Conservation (phyloP, 805 yeast genomes). For the Jamesozyma jinghongensis region DNA sequence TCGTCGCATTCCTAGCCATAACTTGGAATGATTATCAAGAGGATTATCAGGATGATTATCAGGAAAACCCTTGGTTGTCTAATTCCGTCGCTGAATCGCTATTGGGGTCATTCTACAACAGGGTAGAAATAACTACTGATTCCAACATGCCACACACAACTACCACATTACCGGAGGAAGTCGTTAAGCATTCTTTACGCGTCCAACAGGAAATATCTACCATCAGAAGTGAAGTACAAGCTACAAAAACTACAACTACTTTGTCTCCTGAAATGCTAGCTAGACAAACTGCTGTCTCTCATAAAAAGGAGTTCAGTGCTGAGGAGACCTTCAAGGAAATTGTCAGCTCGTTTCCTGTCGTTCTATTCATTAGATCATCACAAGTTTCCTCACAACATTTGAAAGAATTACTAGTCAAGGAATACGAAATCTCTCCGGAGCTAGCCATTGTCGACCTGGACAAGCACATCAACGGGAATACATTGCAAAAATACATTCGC, state of each 20-base stretch:
- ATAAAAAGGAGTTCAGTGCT: not conserved
- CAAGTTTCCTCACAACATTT: conserved; percentile 65
- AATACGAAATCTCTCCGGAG: conserved; percentile 62
- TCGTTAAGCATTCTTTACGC: conserved; percentile 1
- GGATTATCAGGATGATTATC: not conserved
- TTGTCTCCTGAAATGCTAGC: not conserved
- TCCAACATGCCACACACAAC: too few species aligned
- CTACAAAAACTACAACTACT: not conserved
- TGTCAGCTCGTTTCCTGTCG: conserved; percentile 55
- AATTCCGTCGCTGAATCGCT: too few species aligned
- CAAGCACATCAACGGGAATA: conserved; percentile 60
- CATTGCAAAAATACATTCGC: conserved; percentile 55
- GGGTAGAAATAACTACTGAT: too few species aligned
- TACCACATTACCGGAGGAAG: not conserved
- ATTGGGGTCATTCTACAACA: too few species aligned
- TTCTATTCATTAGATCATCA: conserved; percentile 39
- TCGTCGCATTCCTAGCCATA: conserved; percentile 5
- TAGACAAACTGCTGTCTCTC: not conserved
- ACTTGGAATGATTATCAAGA: conserved; percentile 13
- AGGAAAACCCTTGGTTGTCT: too few species aligned
- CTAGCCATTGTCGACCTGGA: conserved; percentile 74
- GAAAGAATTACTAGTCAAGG: conserved; percentile 51
- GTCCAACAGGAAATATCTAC: conserved; percentile 15
- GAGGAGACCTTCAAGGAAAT: conserved; percentile 38
- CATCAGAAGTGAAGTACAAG: conserved; percentile 9